Conservation (phyloP, 106 monocot genomes). For the Apostasia shenzhenica region DNA sequence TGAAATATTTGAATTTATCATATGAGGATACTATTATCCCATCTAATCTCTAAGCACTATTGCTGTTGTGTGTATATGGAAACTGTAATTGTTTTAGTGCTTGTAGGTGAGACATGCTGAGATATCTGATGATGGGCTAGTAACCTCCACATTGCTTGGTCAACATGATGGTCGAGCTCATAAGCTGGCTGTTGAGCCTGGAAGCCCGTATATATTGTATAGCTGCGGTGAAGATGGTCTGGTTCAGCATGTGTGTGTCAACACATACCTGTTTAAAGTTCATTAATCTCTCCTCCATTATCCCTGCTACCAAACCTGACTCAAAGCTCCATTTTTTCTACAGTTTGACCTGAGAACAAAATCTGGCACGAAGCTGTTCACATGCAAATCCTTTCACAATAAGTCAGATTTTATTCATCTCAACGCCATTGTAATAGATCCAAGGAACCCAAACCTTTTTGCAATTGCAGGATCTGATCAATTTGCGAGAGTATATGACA, state of each 20-base stretch:
- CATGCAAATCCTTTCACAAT: constrained; percentile 39
- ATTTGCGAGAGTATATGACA: constrained; percentile 69
- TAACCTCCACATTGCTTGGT: constrained; percentile 31
- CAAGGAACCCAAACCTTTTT: constrained; percentile 58
- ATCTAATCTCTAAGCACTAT: too few species aligned
- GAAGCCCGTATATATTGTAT: constrained; percentile 70
- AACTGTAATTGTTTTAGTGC: background rate
- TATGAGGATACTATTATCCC: too few species aligned
- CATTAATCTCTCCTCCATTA: background rate
- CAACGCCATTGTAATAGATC: constrained; percentile 74
- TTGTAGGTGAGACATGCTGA: constrained; percentile 63
- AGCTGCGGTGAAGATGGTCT: constrained; percentile 77
- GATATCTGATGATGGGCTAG: constrained; percentile 46
- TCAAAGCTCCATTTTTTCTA: background rate
- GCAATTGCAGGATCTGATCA: constrained; percentile 73
- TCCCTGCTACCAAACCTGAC: constrained; percentile 6
- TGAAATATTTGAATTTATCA: background rate
- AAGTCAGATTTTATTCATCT: constrained; percentile 26
- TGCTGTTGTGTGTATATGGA: too few species aligned
- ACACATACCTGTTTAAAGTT: background rate
- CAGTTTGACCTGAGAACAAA: constrained; percentile 83
- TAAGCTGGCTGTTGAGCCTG: constrained; percentile 75
- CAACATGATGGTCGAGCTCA: constrained; percentile 51
- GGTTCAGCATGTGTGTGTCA: constrained; percentile 42
- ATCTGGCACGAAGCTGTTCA: constrained; percentile 41